These are phyloP conservation scores for Nicotiana otophora DNA, from an alignment of 257 asterid genomes.

Conservation along the genomic window DNA sequence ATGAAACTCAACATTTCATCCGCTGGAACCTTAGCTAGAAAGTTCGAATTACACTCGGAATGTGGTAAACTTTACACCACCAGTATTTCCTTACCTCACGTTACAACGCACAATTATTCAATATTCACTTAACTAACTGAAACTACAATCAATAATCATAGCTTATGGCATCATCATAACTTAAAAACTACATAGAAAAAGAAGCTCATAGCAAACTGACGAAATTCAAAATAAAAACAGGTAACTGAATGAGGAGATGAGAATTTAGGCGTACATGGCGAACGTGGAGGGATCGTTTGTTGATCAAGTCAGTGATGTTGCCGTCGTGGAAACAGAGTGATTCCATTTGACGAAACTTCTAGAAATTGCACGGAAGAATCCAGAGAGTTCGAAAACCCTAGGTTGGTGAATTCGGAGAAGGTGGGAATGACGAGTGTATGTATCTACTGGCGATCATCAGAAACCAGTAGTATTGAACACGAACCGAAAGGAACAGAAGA, in stretches of 20 bases:
- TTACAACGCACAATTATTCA: background rate
- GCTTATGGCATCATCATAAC: background rate
- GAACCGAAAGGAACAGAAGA: background rate
- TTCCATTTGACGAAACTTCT: constrained; percentile 29
- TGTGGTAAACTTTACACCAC: background rate
- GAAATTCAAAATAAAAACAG: background rate
- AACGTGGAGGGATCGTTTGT: constrained; percentile 41
- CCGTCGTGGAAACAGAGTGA: constrained; percentile 67
- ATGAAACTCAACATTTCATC: background rate
- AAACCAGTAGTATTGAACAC: background rate
- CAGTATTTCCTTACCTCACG: background rate
- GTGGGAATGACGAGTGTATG: background rate
- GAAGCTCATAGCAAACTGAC: background rate
- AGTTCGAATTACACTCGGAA: background rate
- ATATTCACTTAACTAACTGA: background rate
- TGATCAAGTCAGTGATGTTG: constrained; percentile 70
- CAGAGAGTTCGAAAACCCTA: constrained; percentile 1
- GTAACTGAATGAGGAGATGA: background rate
- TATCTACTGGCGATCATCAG: background rate
- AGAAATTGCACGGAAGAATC: background rate
- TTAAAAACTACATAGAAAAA: background rate
- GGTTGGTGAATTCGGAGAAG: background rate
- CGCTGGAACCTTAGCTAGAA: background rate
- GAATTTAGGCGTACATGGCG: constrained; percentile 22
- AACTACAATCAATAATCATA: background rate